Base-by-base conservation (phyloP, 441 rosid genomes). In the Sinapis alba region DNA sequence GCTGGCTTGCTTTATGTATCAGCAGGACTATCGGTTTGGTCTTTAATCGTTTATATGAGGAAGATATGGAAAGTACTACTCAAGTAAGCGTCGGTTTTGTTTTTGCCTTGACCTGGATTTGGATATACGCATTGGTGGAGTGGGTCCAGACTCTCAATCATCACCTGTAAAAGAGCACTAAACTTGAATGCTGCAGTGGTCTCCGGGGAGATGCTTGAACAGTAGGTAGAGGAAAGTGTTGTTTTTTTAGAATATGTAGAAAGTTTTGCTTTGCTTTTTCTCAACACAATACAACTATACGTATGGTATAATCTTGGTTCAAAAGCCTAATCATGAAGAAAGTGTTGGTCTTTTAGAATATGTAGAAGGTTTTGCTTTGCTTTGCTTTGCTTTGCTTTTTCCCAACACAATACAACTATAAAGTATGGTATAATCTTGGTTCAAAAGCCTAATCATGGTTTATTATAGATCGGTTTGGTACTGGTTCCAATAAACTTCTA, bases 11-110 rank as follows among this genome's bases (percentile, higher is more conserved):
- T 93, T 56, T 91, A 91, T 78, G 65, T 87, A 68, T 93, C 97
- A 20, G 96, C 97, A 15, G 91, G 96, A 74, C 87, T 91, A 45
- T 92, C 98, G 7, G 66, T 93, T 28, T 89, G 92, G 96, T 93
- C 98, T 36, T 78, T 93, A 74, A 85, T 76, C 6, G 94, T 93
- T 68, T 93, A 93, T 68, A 84, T 88, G 94, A 83, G 84, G 85
- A 93, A 88, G 82, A 91, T 93, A 78, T 88, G 85, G 82, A 86
- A 83, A 85, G 89, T 89, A 30, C 77, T 93, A 80, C 82, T 85
- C n/a, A 91, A 93, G 83, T 87, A 91, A 85, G 24, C 41, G 12
- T 51, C n/a, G 38, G 65, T 16, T 45, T 70, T 21, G 43, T 60
- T 67, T 74, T 32, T 61, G 64, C 69, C 18, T 53, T 62, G 51